Percentiles rank a stretch among this genome's conserved stretches.
Evolutionary conservation across 805 yeast species (phyloP).

Genomic region (Kuraishia ogatae): DNA sequence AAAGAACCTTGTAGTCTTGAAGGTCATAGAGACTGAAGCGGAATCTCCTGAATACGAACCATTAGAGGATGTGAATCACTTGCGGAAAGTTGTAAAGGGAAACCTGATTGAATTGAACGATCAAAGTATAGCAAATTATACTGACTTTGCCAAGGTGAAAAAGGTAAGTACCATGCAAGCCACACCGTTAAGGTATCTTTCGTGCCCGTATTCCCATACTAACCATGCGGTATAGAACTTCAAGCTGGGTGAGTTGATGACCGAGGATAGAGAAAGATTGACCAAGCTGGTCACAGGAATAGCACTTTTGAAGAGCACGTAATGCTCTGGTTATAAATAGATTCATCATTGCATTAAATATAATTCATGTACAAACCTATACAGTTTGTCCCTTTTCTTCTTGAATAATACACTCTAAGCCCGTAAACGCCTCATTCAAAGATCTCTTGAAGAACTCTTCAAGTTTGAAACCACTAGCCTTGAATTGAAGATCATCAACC

Average conservation of each 20-base stretch:
- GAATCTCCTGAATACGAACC: conserved; percentile 10
- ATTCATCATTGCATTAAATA: background rate
- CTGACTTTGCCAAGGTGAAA: conserved; percentile 26
- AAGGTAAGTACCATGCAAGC: conserved; percentile 21
- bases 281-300: conserved; percentile 15
- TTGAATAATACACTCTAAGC: conserved; percentile 74
- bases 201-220: background rate
- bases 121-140: conserved; percentile 17
- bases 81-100: conserved; percentile 22
- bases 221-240: conserved; percentile 14
- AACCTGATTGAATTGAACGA: conserved; percentile 24
- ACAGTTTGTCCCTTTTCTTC: conserved; percentile 27
- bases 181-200: too few species aligned
- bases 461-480: conserved; percentile 81
- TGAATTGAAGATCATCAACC: conserved; percentile 48
- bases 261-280: conserved; percentile 11
- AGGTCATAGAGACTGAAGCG: conserved; percentile 21
- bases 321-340: background rate
- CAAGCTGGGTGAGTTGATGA: conserved; percentile 13
- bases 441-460: conserved; percentile 65
- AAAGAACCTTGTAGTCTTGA: conserved; percentile 39
- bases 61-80: conserved; percentile 8
- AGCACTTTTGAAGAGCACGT: conserved; percentile 19
- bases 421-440: conserved; percentile 82
- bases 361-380: background rate